Evolutionary conservation across 2,329 filamentous ascomycete genomes (phyloP).

Genomic region (Xylariaceae sp.): DNA sequence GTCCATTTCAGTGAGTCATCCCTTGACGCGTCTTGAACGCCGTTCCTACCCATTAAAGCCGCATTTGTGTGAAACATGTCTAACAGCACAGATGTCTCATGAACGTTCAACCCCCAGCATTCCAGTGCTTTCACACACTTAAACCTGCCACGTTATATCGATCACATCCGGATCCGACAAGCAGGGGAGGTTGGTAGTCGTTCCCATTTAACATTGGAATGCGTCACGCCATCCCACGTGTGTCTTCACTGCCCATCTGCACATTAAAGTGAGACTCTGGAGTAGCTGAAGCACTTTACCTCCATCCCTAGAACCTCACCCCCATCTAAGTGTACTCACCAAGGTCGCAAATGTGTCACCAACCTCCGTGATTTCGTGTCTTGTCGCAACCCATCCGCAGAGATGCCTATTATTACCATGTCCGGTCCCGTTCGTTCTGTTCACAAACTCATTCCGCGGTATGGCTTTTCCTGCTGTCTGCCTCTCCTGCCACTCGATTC

Average conservation of each 20-base stretch:
- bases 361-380: no score
- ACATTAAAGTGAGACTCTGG: neutral
- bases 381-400: neutral
- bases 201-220: constrained; percentile 11
- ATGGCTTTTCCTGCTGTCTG: constrained; percentile 19
- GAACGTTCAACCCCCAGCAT: constrained; percentile 8
- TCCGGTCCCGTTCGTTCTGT: constrained; percentile 6
- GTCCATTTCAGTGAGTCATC: no score
- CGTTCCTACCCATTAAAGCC: neutral
- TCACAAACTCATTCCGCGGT: constrained; percentile 22
- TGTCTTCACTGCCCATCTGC: neutral
- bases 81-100: neutral
- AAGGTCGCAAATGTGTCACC: no score
- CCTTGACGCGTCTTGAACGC: neutral
- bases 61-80: neutral
- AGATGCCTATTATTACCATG: neutral
- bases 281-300: neutral
- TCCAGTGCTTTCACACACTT: constrained; percentile 12
- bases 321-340: neutral
- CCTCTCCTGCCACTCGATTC: constrained; percentile 25
- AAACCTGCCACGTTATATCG: constrained; percentile 15
- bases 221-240: neutral
- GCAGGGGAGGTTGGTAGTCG: neutral
- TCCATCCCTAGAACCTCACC: neutral
- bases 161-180: constrained; percentile 18